Percentiles rank a stretch among this genome's conserved stretches.
Conservation (phyloP, 73 alveolate genomes). For the Durusdinium trenchii region DNA sequence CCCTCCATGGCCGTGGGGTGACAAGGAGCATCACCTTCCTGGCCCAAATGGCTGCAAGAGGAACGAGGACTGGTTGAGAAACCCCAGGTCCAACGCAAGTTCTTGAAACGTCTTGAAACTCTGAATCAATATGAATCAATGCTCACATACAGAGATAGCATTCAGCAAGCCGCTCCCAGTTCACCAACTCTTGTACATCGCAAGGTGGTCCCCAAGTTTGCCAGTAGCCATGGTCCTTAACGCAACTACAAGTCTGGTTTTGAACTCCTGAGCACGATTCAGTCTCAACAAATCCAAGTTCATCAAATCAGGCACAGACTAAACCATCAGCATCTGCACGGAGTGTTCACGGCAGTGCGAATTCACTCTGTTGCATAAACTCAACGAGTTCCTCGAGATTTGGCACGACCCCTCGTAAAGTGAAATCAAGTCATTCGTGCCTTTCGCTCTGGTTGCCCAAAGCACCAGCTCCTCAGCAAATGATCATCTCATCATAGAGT, state of each 20-base stretch:
- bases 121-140: neutral
- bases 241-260: neutral
- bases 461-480: no score
- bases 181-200: conserved; percentile 22
- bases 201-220: conserved; percentile 80
- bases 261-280: neutral
- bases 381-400: no score
- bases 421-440: no score
- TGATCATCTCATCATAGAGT: no score
- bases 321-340: conserved; percentile 26
- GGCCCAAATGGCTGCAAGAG: neutral
- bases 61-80: neutral
- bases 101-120: neutral
- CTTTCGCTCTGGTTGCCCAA: no score
- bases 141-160: neutral
- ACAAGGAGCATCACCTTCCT: no score
- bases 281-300: neutral
- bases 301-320: neutral
- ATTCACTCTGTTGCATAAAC: neutral
- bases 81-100: neutral
- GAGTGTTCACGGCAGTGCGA: neutral
- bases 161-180: neutral
- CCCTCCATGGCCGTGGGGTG: neutral
- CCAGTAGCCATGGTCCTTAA: conserved; percentile 74
- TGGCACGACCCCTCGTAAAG: no score